phyloP scores from a whole-genome alignment of 2,329 filamentous ascomycete genomes.

The Epichloe elymi region DNA sequence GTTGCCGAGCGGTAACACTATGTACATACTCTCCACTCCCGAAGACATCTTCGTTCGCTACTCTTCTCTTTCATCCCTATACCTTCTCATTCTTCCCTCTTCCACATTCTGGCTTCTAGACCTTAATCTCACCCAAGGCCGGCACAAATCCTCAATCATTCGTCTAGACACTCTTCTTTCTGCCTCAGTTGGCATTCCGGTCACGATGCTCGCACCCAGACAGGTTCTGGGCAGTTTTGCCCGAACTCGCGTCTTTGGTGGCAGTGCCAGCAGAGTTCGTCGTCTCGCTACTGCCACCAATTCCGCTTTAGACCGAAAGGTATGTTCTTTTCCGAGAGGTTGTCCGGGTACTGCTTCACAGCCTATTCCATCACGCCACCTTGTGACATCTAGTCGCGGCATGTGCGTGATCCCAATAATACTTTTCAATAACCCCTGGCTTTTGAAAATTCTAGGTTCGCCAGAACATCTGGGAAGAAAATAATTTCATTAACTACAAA shows the following conservation, averaged over 20 bases:
- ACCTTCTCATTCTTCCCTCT: slow-evolving; percentile 5
- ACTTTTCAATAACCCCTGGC: neutral
- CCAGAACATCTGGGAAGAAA: slow-evolving; percentile 94
- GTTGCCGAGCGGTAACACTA: slow-evolving; percentile 13
- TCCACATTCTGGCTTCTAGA: slow-evolving; percentile 4
- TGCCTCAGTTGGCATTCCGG: slow-evolving; percentile 18
- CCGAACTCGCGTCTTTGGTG: slow-evolving; percentile 43
- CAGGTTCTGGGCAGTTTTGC: slow-evolving; percentile 53
- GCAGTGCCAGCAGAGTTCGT: slow-evolving; percentile 48
- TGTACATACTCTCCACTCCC: slow-evolving; percentile 12
- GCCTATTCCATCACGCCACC: neutral
- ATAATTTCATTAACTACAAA: slow-evolving; percentile 98
- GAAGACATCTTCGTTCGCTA: slow-evolving; percentile 5
- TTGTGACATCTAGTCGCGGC: neutral
- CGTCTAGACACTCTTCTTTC: slow-evolving; percentile 15
- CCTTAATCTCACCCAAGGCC: slow-evolving; percentile 10
- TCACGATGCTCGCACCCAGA: slow-evolving; percentile 57
- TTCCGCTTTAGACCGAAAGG: slow-evolving; percentile 82
- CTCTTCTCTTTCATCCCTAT: slow-evolving; percentile 10
- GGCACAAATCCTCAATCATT: slow-evolving; percentile 9
- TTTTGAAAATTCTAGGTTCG: slow-evolving; percentile 42
- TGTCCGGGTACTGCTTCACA: neutral
- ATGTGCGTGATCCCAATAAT: neutral
- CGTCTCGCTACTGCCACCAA: slow-evolving; percentile 79
- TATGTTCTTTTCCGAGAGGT: slow-evolving; percentile 18